These are phyloP conservation scores for Lactarius psammicola DNA, from an alignment of 768 basidiomycete genomes.

Conservation along the genomic window DNA sequence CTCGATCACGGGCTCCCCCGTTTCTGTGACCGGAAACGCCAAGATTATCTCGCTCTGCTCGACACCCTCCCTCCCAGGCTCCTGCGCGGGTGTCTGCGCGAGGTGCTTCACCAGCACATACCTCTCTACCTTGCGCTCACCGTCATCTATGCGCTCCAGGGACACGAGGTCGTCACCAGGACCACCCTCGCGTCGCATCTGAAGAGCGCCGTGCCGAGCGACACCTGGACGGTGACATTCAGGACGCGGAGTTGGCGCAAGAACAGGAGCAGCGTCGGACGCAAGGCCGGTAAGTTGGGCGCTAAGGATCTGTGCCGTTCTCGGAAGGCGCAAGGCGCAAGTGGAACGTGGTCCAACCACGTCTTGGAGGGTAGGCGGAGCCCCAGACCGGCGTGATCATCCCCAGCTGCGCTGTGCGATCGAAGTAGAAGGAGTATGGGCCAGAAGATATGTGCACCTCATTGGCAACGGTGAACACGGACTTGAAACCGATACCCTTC, in stretches of 20 bases:
- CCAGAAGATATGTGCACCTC: conserved; percentile 30
- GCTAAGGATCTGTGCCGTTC: conserved; percentile 20
- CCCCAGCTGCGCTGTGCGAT: conserved; percentile 27
- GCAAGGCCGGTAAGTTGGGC: conserved; percentile 24
- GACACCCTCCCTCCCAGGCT: conserved; percentile 26
- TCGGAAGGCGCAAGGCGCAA: conserved; percentile 24
- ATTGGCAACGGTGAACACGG: conserved; percentile 34
- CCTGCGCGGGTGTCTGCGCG: conserved; percentile 17
- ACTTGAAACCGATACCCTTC: conserved; percentile 36
- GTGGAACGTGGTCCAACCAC: conserved; percentile 32
- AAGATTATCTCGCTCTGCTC: conserved; percentile 30
- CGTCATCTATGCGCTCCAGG: conserved; percentile 3
- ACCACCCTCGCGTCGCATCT: conserved; percentile 15
- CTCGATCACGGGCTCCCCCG: conserved; percentile 19
- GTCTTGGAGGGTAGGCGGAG: background rate
- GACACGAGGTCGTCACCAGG: conserved; percentile 7
- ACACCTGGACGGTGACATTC: conserved; percentile 13
- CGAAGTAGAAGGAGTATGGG: conserved; percentile 30
- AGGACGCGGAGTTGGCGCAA: conserved; percentile 30
- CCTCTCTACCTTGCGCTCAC: background rate
- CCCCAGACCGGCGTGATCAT: conserved; percentile 32
- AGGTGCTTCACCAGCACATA: conserved; percentile 25
- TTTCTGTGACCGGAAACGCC: conserved; percentile 31
- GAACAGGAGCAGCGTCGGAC: conserved; percentile 32
- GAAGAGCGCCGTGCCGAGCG: background rate